Evolutionary conservation across 495 filamentous ascomycete species (phyloP), one percentile per base, ranked within the genome.

Genomic region (Podospora comata): DNA sequence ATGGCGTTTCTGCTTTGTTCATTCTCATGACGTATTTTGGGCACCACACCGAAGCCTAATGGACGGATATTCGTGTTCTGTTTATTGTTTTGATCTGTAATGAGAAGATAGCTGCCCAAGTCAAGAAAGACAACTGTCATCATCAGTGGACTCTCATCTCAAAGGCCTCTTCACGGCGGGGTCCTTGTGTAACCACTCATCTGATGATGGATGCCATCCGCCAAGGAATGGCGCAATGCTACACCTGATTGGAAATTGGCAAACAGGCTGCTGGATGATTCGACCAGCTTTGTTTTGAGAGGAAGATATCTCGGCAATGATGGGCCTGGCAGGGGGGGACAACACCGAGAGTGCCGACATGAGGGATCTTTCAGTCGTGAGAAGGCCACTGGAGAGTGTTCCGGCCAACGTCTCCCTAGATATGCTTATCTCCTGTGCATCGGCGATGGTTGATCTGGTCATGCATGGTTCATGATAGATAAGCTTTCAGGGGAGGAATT

Each of bases 161-260:
- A 48, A 48, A 48, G 13, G 2, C 9, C 9, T 11, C 15, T 48
- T 48, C 39, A 48, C 15, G 39, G 39, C 15, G 39, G 39, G 39
- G 39, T 48, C 9, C 39, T 48, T 48, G 39, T 48, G 39, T 11
- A 48, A 48, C 39, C 13, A 48, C 5, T 5, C 18, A 4, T 18
- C 20, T 63, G 61, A 0, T 32, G 30, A 32, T 44, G 32, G 61
- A 63, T 53, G 61, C 61, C 61, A 63, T 63, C 61, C 61, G 61
- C 61, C 61, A 63, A 63, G 61, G 30, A 63, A 63, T 63, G 61
- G 61, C 61, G 61, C 30, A 63, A 63, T 63, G 61, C 32, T n/a
- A 48, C 61, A 63, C 61, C 27, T 23, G 20, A 63, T 48, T 53
- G 9, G 39, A 16, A 48, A 48, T 2, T 16, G 28, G 19, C 61